Evolutionary conservation across 768 basidiomycete species (phyloP).

Genomic region (Suillus hirtellus): DNA sequence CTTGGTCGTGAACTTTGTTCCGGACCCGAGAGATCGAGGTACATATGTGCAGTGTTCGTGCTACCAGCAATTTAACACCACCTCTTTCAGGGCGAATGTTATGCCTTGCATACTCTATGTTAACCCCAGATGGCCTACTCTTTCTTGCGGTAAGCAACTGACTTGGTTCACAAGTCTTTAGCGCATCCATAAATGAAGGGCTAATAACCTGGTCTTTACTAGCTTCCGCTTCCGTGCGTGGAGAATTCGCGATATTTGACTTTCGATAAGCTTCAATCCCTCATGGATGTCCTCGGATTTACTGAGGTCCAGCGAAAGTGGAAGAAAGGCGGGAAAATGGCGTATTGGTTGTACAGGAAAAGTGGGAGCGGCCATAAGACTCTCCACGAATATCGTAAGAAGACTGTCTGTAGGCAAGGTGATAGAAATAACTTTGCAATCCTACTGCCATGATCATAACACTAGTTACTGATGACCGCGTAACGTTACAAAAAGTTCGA

Average conservation of each 20-base stretch:
- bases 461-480: not conserved
- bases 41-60: conserved; percentile 1
- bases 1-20: conserved; percentile 88
- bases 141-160: conserved; percentile 65
- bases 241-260: conserved; percentile 83
- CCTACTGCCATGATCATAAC: conserved; percentile 27
- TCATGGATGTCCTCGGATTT: conserved; percentile 72
- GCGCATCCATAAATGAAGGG: not conserved
- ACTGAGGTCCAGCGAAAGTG: conserved; percentile 55
- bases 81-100: conserved; percentile 67
- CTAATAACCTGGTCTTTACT: conserved; percentile 15
- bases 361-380: not conserved
- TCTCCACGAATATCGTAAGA: conserved; percentile 46
- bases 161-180: not conserved
- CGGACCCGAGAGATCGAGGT: conserved; percentile 77
- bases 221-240: conserved; percentile 87
- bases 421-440: conserved; percentile 82
- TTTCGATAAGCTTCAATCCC: conserved; percentile 49
- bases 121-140: conserved; percentile 55
- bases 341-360: conserved; percentile 81
- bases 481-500: not conserved
- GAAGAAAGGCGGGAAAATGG: conserved; percentile 79
- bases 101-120: conserved; percentile 54
- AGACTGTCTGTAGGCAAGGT: conserved; percentile 60
- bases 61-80: conserved; percentile 6